A percentile compares a stretch with the other conserved stretches of the same genome.
Evolutionary conservation across 2,329 filamentous ascomycete genomes (phyloP).

Genomic region (Fusarium irregulare): DNA sequence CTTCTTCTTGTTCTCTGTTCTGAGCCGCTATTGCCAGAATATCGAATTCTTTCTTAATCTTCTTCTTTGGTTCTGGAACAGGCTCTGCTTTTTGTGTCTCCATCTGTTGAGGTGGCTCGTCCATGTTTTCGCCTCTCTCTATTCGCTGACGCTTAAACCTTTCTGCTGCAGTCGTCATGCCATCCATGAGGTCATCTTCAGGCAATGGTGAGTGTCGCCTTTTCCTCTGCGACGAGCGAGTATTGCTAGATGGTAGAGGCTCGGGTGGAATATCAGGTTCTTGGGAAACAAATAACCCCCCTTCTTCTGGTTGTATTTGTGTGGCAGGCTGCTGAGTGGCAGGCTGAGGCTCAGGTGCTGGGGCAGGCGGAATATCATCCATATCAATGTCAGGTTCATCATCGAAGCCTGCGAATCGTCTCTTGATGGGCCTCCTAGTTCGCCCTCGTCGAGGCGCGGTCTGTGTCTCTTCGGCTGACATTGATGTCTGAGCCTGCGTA

Average conservation of each 20-base stretch:
- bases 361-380: conserved; percentile 35
- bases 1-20: conserved; percentile 73
- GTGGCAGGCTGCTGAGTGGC: neutral
- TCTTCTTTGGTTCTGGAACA: conserved; percentile 55
- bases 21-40: conserved; percentile 74
- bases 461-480: conserved; percentile 41
- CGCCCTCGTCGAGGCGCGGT: conserved; percentile 40
- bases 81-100: conserved; percentile 35
- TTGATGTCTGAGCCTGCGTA: conserved; percentile 17
- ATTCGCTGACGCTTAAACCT: conserved; percentile 82
- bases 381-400: conserved; percentile 56
- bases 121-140: conserved; percentile 64
- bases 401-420: conserved; percentile 80
- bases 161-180: conserved; percentile 79
- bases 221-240: conserved; percentile 56
- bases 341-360: conserved; percentile 7
- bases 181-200: conserved; percentile 72
- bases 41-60: conserved; percentile 71
- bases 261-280: conserved; percentile 46
- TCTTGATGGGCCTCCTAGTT: conserved; percentile 56
- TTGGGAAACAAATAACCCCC: conserved; percentile 69
- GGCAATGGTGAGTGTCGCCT: conserved; percentile 56
- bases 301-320: conserved; percentile 44
- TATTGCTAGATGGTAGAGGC: conserved; percentile 35
- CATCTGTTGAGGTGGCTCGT: conserved; percentile 44